Base-by-base conservation (phyloP, 1,284 basidiomycete species). In the Apiotrichum montevideense region DNA sequence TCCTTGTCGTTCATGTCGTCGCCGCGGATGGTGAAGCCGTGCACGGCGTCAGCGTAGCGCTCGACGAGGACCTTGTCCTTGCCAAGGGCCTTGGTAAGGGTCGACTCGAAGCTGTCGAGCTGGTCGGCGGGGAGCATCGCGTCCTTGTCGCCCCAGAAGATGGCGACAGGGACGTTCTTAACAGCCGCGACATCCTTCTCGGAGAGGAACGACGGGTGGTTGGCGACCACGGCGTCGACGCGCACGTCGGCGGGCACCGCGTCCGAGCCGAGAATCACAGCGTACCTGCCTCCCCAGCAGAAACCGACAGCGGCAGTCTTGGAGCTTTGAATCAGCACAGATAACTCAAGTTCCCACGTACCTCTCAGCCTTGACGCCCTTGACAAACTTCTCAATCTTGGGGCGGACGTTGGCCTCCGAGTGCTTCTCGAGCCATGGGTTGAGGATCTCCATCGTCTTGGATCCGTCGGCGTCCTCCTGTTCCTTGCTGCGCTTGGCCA, bases 1-100 rank as follows among this genome's bases (percentile, higher is more conserved):
- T 63, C 58, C 14, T 61, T 56, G 7, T 54, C 57, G 48, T 76
- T 59, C 49, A 58, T 61, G 35, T 65, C 53, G 41, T 84, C 84
- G 35, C 72, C 72, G 52, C 77, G 66, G 32, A 77, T 81, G 8
- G 84, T 80, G 68, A 86, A 87, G 0, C 85, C 85, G 66, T 87
- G 85, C 0, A 74, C 78, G 57, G 81, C 83, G 4, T 82, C 82
- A 1, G 81, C 77, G 60, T 79, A 85, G 50, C 62, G 78, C 57
- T 83, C 78, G 67, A 81, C 81, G 71, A 85, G 83, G 1, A 83
- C 54, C 57, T 69, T 83, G 10, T 80, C 81, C 2, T 74, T 77
- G 57, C 83, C 85, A 57, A 79, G 76, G 40, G 79, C 79, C 32
- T 74, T 77, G 14, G 79, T 82, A 40, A 88, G 72, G 50, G 87